Evolutionary conservation across 2,329 filamentous ascomycete species (phyloP).

Genomic region (Colletotrichum karsti): DNA sequence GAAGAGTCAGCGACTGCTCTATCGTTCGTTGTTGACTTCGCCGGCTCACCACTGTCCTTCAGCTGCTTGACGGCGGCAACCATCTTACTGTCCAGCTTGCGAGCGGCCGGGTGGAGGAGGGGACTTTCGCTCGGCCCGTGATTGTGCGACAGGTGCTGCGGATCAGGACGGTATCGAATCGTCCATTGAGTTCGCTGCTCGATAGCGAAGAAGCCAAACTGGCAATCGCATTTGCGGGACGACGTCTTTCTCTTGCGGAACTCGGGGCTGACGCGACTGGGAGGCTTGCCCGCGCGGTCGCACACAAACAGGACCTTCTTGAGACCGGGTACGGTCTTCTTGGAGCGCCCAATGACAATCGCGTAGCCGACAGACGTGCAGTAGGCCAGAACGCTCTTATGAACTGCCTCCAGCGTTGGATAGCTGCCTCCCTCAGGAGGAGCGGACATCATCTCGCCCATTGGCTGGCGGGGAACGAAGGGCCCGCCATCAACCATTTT

Average conservation of each 20-base stretch:
- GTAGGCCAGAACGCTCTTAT: slow-evolving; percentile 70
- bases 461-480: slow-evolving; percentile 61
- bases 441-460: slow-evolving; percentile 68
- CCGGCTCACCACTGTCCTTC: slow-evolving; percentile 68
- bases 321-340: slow-evolving; percentile 72
- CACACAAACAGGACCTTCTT: slow-evolving; percentile 76
- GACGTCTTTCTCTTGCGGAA: slow-evolving; percentile 72
- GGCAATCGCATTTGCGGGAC: slow-evolving; percentile 74
- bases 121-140: slow-evolving; percentile 74
- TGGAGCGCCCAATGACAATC: slow-evolving; percentile 73
- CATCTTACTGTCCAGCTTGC: slow-evolving; percentile 74
- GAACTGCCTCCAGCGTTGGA: slow-evolving; percentile 70
- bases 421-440: slow-evolving; percentile 72
- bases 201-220: slow-evolving; percentile 75
- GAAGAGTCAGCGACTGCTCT: slow-evolving; percentile 40
- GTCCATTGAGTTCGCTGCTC: slow-evolving; percentile 75
- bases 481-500: slow-evolving; percentile 59
- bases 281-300: slow-evolving; percentile 71
- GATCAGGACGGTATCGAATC: slow-evolving; percentile 69
- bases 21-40: slow-evolving; percentile 23
- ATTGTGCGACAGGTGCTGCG: slow-evolving; percentile 67
- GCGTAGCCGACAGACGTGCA: slow-evolving; percentile 74
- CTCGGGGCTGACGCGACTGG: slow-evolving; percentile 69
- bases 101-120: slow-evolving; percentile 70
- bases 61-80: slow-evolving; percentile 72